Percentiles rank a stretch among this genome's conserved stretches.
Evolutionary conservation across 768 basidiomycete species (phyloP).

Genomic region (Termitomyces heimii): DNA sequence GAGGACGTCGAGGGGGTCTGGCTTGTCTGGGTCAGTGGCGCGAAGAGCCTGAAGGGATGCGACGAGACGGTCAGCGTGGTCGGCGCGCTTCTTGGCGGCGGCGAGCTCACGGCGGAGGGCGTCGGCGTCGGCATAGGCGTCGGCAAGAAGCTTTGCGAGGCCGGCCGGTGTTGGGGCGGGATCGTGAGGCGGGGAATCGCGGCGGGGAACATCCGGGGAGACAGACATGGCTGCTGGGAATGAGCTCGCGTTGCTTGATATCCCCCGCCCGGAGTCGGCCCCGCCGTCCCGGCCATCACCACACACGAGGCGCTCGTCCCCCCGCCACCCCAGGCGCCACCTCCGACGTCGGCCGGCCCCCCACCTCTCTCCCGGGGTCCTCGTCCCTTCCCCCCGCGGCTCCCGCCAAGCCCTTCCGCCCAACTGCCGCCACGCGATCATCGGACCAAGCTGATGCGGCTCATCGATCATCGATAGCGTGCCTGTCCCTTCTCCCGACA

Average conservation of each 20-base stretch:
- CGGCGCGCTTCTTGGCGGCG: slow-evolving; percentile 35
- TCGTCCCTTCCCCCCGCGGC: neutral
- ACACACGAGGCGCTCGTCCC: slow-evolving; percentile 14
- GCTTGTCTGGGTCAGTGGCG: neutral
- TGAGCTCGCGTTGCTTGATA: neutral
- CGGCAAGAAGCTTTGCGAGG: slow-evolving; percentile 52
- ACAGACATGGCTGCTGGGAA: neutral
- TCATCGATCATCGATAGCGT: neutral
- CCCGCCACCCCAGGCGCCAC: slow-evolving; percentile 5
- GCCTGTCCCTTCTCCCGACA: neutral
- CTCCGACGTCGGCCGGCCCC: neutral
- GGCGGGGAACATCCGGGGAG: slow-evolving; percentile 4
- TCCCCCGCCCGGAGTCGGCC: slow-evolving; percentile 14
- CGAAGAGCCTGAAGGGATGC: slow-evolving; percentile 16
- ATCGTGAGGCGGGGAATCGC: neutral
- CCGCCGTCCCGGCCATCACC: slow-evolving; percentile 19
- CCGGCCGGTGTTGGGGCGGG: slow-evolving; percentile 25
- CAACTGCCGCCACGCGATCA: neutral
- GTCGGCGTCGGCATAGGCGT: slow-evolving; percentile 49
- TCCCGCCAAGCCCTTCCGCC: neutral
- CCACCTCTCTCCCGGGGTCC: neutral
- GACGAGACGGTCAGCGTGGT: slow-evolving; percentile 43
- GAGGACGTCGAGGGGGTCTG: slow-evolving; percentile 17
- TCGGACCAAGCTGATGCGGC: neutral
- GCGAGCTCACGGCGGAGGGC: slow-evolving; percentile 43